phyloP scores from a whole-genome alignment of 495 filamentous ascomycete species.

The Penicillium herquei region DNA sequence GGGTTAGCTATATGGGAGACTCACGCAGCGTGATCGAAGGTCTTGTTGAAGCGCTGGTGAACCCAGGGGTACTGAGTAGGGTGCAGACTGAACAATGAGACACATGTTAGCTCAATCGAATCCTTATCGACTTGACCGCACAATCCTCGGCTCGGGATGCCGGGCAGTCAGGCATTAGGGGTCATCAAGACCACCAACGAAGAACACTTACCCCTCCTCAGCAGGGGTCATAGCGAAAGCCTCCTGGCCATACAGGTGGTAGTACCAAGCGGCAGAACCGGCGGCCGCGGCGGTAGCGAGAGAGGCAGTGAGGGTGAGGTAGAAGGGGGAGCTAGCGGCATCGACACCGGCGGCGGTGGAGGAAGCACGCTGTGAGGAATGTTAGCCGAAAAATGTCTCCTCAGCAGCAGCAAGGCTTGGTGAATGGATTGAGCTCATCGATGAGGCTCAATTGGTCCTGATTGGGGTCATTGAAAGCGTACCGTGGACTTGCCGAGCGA shows the following conservation, averaged over 20 bases:
- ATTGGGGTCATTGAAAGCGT: constrained; percentile 29
- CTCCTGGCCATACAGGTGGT: constrained; percentile 86
- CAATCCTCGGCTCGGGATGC: constrained; percentile 29
- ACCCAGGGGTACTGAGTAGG: constrained; percentile 93
- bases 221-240: constrained; percentile 85
- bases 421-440: constrained; percentile 32
- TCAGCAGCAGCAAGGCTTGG: constrained; percentile 1
- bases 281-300: constrained; percentile 81
- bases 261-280: constrained; percentile 92
- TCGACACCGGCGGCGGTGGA: constrained; percentile 49
- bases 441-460: constrained; percentile 30
- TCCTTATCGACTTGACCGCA: constrained; percentile 15
- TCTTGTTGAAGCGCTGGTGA: constrained; percentile 83
- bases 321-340: constrained; percentile 50
- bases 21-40: constrained; percentile 96
- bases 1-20: constrained; percentile 26
- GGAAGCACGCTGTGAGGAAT: constrained; percentile 39
- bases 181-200: constrained; percentile 10
- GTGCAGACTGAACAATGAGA: constrained; percentile 65
- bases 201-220: constrained; percentile 89
- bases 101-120: constrained; percentile 13
- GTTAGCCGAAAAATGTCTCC: constrained; percentile 24
- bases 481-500: constrained; percentile 52
- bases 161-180: constrained; percentile 18
- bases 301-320: constrained; percentile 74